Evolutionary conservation across 2,329 filamentous ascomycete genomes (phyloP).

Genomic region (Simplicillium sp.): DNA sequence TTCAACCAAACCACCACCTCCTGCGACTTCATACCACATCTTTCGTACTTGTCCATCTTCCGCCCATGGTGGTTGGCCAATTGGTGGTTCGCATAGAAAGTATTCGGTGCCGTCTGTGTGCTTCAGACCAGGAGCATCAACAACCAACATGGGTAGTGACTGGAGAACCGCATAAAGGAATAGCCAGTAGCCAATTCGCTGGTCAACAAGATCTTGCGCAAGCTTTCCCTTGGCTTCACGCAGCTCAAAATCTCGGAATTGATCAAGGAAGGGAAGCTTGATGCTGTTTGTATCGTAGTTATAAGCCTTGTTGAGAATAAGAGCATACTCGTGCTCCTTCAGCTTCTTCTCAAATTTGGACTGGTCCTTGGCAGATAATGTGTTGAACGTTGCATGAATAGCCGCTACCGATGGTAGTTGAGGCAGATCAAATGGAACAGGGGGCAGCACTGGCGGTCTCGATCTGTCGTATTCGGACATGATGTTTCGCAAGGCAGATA

Average conservation of each 20-base stretch:
- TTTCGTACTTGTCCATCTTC: slow-evolving; percentile 54
- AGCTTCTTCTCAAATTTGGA: slow-evolving; percentile 62
- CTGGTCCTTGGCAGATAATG: slow-evolving; percentile 64
- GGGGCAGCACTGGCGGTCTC: slow-evolving; percentile 80
- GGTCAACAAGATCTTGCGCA: slow-evolving; percentile 58
- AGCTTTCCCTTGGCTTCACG: slow-evolving; percentile 56
- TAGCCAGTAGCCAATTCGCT: slow-evolving; percentile 69
- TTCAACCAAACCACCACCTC: slow-evolving; percentile 47
- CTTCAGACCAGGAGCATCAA: slow-evolving; percentile 62
- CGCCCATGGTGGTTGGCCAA: slow-evolving; percentile 65
- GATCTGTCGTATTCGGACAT: slow-evolving; percentile 84
- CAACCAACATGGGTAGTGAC: slow-evolving; percentile 65
- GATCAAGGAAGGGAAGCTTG: slow-evolving; percentile 53
- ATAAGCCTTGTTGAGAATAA: slow-evolving; percentile 71
- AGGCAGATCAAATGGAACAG: slow-evolving; percentile 83
- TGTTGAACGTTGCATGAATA: slow-evolving; percentile 54
- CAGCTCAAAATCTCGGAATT: slow-evolving; percentile 63
- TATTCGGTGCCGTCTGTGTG: slow-evolving; percentile 69
- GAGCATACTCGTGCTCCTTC: slow-evolving; percentile 67
- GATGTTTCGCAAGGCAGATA: slow-evolving; percentile 66
- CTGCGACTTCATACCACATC: slow-evolving; percentile 68
- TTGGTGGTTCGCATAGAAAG: slow-evolving; percentile 68
- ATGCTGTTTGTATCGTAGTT: slow-evolving; percentile 61
- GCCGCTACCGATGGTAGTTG: slow-evolving; percentile 61
- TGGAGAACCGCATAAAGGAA: slow-evolving; percentile 74